Evolutionary conservation across 352 stramenopile genomes (phyloP).

Genomic region (Pythium aphanidermatum): DNA sequence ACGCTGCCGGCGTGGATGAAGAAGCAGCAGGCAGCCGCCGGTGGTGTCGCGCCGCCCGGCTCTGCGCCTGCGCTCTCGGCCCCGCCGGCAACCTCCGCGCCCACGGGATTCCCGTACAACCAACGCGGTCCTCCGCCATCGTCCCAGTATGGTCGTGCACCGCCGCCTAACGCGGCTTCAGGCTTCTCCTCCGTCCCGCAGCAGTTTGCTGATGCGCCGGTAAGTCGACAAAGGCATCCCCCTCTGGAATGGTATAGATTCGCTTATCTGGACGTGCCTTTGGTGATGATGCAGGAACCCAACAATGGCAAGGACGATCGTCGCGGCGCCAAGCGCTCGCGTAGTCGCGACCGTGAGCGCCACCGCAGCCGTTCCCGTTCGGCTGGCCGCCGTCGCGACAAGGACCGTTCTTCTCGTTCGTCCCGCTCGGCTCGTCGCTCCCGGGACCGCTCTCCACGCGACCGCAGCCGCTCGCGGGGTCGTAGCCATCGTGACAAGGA

Average conservation of each 20-base stretch:
- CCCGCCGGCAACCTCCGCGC: background rate
- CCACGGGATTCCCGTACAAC: slow-evolving; percentile 14
- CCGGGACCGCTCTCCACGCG: slow-evolving; percentile 18
- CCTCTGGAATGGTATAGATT: background rate
- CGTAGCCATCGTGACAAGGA: slow-evolving; percentile 29
- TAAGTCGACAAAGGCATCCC: slow-evolving; percentile 13
- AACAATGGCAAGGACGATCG: slow-evolving; percentile 12
- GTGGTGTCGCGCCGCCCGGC: slow-evolving; percentile 1
- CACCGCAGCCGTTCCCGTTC: too few relatives aligned
- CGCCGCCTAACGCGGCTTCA: background rate
- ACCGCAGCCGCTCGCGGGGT: slow-evolving; percentile 35
- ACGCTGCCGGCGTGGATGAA: slow-evolving; percentile 88
- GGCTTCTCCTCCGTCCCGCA: too few relatives aligned
- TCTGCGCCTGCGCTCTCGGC: slow-evolving; percentile 3
- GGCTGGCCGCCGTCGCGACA: too few relatives aligned
- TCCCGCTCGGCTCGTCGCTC: slow-evolving; percentile 38
- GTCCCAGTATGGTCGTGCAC: slow-evolving; percentile 9
- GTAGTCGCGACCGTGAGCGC: slow-evolving; percentile 33
- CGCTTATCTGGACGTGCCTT: background rate
- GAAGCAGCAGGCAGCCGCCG: slow-evolving; percentile 44
- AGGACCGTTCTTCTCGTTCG: slow-evolving; percentile 17
- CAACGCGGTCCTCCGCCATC: slow-evolving; percentile 1
- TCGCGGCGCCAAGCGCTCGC: slow-evolving; percentile 19
- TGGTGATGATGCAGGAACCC: slow-evolving; percentile 14
- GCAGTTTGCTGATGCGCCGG: slow-evolving; percentile 63